These are phyloP conservation scores for Globisporangium radiosum DNA, from an alignment of 352 stramenopile genomes.

Conservation along the genomic window DNA sequence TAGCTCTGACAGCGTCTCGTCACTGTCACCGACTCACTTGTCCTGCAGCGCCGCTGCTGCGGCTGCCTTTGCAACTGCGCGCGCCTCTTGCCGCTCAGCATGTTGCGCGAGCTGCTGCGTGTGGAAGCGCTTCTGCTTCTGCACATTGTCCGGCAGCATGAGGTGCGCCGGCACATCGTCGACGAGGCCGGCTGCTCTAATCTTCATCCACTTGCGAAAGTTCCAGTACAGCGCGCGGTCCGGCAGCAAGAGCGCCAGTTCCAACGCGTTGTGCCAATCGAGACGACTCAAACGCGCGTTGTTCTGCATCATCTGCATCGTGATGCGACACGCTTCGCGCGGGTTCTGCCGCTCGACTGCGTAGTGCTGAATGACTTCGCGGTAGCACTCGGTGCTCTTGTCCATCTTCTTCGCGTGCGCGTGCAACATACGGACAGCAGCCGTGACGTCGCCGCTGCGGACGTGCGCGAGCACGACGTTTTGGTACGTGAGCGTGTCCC, in stretches of 20 bases:
- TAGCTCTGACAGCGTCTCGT: too few relatives aligned
- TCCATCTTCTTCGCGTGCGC: constrained; percentile 65
- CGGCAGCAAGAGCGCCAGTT: constrained; percentile 43
- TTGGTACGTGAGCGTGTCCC: constrained; percentile 67
- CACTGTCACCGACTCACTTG: neutral
- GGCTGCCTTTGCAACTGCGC: neutral
- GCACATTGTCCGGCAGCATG: constrained; percentile 33
- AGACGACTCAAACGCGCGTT: constrained; percentile 68
- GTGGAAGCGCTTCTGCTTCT: constrained; percentile 21
- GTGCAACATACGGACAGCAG: constrained; percentile 58
- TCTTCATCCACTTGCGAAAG: constrained; percentile 84
- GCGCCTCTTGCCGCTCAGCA: neutral
- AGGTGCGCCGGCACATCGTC: constrained; percentile 50
- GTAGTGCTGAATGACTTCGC: constrained; percentile 61
- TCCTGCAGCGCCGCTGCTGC: neutral
- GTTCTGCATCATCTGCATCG: constrained; percentile 85
- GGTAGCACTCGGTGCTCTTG: constrained; percentile 68
- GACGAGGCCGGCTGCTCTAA: constrained; percentile 50
- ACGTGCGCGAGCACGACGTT: constrained; percentile 59
- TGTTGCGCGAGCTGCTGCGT: constrained; percentile 4
- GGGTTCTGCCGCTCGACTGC: constrained; percentile 56
- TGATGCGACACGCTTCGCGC: constrained; percentile 54
- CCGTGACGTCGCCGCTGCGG: constrained; percentile 45
- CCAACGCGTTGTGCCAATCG: constrained; percentile 76
- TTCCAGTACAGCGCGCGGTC: constrained; percentile 79